Conservation (phyloP, 2,329 filamentous ascomycete genomes). For the Botrytis medusae region DNA sequence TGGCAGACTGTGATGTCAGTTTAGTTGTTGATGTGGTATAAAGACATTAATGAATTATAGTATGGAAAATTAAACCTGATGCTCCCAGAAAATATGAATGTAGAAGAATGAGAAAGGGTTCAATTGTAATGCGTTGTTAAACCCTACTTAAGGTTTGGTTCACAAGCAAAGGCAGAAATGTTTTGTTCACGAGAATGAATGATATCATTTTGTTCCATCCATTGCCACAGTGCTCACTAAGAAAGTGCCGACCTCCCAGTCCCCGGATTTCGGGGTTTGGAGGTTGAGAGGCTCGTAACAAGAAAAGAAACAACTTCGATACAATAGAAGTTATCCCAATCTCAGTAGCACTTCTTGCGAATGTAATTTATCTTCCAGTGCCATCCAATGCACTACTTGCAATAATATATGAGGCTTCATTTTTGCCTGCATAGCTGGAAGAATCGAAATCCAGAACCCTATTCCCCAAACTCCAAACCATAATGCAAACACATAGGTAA, state of each 20-base stretch:
- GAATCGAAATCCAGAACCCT: conserved; percentile 3
- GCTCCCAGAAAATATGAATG: not conserved
- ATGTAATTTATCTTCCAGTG: not conserved
- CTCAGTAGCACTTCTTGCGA: not conserved
- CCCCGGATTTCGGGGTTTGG: not conserved
- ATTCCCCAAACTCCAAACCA: conserved; percentile 13
- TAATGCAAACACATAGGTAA: conserved; percentile 13
- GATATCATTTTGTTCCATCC: not conserved
- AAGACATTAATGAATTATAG: not conserved
- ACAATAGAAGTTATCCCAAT: not conserved
- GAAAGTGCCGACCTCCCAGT: not conserved
- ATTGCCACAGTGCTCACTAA: conserved; percentile 2
- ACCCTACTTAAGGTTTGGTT: not conserved
- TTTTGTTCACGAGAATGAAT: not conserved
- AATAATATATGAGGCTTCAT: conserved; percentile 1
- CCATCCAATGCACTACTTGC: not conserved
- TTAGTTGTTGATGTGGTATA: not conserved
- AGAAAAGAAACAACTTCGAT: not conserved
- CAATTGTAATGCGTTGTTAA: not conserved
- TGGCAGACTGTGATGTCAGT: not conserved
- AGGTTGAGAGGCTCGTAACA: not conserved
- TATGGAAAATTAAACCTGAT: not conserved
- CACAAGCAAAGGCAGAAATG: not conserved
- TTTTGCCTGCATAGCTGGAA: conserved; percentile 1
- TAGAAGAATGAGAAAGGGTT: not conserved